A percentile compares a stretch with the other conserved stretches of the same genome.
Evolutionary conservation across 2,329 filamentous ascomycete species (phyloP).

Genomic region (Coniochaeta sp.): DNA sequence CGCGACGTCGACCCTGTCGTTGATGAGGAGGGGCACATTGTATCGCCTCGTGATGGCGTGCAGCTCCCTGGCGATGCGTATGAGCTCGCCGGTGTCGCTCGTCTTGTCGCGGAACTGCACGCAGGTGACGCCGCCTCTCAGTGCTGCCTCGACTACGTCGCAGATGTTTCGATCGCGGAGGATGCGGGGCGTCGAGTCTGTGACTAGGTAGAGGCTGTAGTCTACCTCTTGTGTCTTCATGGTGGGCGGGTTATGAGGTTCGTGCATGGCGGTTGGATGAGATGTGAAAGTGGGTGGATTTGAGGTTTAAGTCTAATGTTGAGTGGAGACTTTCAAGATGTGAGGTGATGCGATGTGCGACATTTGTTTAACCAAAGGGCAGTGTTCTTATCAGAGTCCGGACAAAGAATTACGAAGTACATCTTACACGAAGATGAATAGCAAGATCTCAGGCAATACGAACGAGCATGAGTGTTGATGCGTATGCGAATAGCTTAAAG

Average conservation of each 20-base stretch:
- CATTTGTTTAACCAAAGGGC: background rate
- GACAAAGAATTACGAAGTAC: too few relatives aligned
- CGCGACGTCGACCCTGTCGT: constrained; percentile 87
- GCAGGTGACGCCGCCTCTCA: constrained; percentile 74
- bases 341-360: background rate
- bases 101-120: constrained; percentile 91
- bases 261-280: background rate
- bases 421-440: too few relatives aligned
- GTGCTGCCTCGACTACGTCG: constrained; percentile 65
- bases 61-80: constrained; percentile 63
- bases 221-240: constrained; percentile 37
- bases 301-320: background rate
- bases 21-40: constrained; percentile 78
- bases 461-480: too few relatives aligned
- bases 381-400: too few relatives aligned
- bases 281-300: background rate
- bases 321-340: background rate
- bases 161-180: constrained; percentile 65
- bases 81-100: constrained; percentile 63
- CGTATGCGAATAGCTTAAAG: too few relatives aligned
- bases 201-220: constrained; percentile 85
- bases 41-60: constrained; percentile 63
- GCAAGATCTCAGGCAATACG: too few relatives aligned
- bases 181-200: constrained; percentile 82
- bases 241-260: background rate